Conservation (phyloP, 495 filamentous ascomycete genomes). For the Copromyces sp. region DNA sequence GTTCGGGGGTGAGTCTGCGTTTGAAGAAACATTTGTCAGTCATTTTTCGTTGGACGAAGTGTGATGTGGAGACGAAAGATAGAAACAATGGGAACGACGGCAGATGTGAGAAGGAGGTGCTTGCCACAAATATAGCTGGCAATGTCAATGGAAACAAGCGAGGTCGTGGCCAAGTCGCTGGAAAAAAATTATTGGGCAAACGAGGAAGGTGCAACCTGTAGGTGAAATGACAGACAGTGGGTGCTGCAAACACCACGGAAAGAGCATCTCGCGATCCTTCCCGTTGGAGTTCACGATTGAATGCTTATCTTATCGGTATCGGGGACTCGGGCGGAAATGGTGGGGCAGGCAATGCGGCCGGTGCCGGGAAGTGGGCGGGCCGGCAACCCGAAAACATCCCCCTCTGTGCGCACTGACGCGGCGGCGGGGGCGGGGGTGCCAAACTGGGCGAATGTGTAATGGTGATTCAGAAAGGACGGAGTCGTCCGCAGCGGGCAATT, state of each 20-base stretch:
- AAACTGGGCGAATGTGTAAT: not conserved
- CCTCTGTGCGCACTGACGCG: not conserved
- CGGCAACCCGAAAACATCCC: not conserved
- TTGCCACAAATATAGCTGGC: not conserved
- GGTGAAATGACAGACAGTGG: not conserved
- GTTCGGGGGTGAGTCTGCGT: slow-evolving; percentile 36
- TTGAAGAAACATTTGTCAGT: slow-evolving; percentile 5
- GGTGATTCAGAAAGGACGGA: slow-evolving; percentile 1
- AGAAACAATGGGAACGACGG: not conserved
- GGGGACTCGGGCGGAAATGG: not conserved
- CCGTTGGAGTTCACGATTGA: not conserved
- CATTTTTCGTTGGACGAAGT: not conserved
- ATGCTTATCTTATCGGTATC: not conserved
- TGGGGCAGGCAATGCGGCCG: not conserved
- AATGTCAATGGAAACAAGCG: not conserved
- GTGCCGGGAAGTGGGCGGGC: not conserved
- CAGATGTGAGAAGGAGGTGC: not conserved
- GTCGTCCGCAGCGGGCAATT: not conserved
- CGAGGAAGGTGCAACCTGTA: too few relatives aligned
- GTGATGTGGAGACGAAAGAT: not conserved
- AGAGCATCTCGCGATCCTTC: not conserved
- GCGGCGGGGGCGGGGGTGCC: not conserved
- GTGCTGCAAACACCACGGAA: not conserved
- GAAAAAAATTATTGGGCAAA: not conserved
- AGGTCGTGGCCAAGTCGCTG: not conserved